A percentile compares a stretch with the other conserved stretches of the same genome.
phyloP scores from a whole-genome alignment of 352 stramenopile species.

The Thalassiosira tumida region DNA sequence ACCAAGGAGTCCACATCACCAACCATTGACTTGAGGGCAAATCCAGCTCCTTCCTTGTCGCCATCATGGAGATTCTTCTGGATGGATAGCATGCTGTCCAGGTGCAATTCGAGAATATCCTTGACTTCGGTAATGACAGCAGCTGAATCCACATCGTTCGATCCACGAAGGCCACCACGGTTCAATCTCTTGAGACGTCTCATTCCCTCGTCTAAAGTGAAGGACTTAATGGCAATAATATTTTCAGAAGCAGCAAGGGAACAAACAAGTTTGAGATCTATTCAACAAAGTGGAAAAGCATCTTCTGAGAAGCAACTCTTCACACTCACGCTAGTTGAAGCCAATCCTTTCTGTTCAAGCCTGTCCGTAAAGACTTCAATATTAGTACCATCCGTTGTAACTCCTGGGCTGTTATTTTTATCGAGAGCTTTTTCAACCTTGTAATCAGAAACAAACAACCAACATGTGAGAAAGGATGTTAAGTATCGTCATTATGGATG shows the following conservation, averaged over 20 bases:
- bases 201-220: neutral
- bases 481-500: no score
- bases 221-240: neutral
- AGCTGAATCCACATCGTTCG: neutral
- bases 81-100: neutral
- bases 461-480: no score
- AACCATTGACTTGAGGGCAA: neutral
- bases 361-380: no score
- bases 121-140: neutral
- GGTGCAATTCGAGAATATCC: slow-evolving; percentile 20
- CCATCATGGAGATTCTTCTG: neutral
- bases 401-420: no score
- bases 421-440: no score
- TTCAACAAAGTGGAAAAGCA: neutral
- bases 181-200: neutral
- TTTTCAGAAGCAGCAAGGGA: no score
- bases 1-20: neutral
- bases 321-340: no score
- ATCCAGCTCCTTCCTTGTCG: neutral
- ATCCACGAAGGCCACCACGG: neutral
- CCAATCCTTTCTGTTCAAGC: no score
- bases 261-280: neutral
- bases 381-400: no score
- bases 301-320: neutral
- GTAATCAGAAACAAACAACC: no score